These are phyloP conservation scores for Apodospora peruviana DNA, from an alignment of 495 filamentous ascomycete genomes.

Conservation along the genomic window DNA sequence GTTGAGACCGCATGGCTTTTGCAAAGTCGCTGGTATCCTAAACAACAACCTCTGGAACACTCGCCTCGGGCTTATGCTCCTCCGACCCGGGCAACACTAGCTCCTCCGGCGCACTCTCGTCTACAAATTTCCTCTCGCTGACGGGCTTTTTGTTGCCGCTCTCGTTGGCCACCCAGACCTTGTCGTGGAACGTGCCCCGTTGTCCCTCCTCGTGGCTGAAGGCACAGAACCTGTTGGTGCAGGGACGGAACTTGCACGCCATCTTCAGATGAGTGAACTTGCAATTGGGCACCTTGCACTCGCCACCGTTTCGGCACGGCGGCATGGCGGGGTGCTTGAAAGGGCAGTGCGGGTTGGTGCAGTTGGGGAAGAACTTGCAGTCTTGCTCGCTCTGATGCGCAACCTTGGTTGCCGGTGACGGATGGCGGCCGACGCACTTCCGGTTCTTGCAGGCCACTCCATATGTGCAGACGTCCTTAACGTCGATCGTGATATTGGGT, in stretches of 20 bases:
- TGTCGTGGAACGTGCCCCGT: slow-evolving; percentile 71
- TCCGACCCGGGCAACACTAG: slow-evolving; percentile 63
- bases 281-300: slow-evolving; percentile 78
- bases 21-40: slow-evolving; percentile 6
- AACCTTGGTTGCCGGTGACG: slow-evolving; percentile 75
- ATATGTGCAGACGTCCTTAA: slow-evolving; percentile 74
- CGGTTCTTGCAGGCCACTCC: slow-evolving; percentile 90
- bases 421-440: slow-evolving; percentile 89
- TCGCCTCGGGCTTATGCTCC: slow-evolving; percentile 18
- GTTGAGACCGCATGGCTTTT: too few species aligned
- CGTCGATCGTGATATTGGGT: slow-evolving; percentile 67
- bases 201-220: slow-evolving; percentile 95
- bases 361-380: slow-evolving; percentile 94
- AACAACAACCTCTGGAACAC: slow-evolving; percentile 20
- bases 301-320: slow-evolving; percentile 87
- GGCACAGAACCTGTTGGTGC: slow-evolving; percentile 73
- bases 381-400: slow-evolving; percentile 76
- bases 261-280: slow-evolving; percentile 81
- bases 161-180: slow-evolving; percentile 76
- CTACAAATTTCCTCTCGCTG: slow-evolving; percentile 88
- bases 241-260: slow-evolving; percentile 87
- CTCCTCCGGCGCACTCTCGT: slow-evolving; percentile 63
- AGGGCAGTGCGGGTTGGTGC: slow-evolving; percentile 76
- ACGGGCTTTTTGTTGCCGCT: slow-evolving; percentile 61
- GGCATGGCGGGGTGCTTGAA: slow-evolving; percentile 78